Evolutionary conservation across 805 yeast species (phyloP).

Genomic region (Pichia insulana): DNA sequence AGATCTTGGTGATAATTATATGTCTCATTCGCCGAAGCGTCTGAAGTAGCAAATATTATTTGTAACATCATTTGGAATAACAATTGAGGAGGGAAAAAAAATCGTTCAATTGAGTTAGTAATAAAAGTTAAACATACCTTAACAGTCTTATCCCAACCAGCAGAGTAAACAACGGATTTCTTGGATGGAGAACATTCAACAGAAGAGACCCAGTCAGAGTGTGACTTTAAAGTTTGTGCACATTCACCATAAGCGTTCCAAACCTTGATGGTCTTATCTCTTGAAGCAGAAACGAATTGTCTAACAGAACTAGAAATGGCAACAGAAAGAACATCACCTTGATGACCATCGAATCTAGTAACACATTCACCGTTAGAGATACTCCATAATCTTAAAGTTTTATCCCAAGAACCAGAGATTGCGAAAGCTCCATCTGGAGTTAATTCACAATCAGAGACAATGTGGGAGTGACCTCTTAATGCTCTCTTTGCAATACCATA

Average conservation of each 20-base stretch:
- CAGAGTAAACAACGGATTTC: slow-evolving; percentile 77
- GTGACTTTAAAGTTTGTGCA: slow-evolving; percentile 88
- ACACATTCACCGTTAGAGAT: slow-evolving; percentile 88
- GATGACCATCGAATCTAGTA: slow-evolving; percentile 97
- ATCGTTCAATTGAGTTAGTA: neutral
- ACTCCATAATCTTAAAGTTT: slow-evolving; percentile 98
- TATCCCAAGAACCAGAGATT: slow-evolving; percentile 99
- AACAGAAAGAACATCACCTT: slow-evolving; percentile 93
- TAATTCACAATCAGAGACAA: slow-evolving; percentile 94
- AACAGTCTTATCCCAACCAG: slow-evolving; percentile 97
- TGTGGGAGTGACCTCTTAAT: slow-evolving; percentile 98
- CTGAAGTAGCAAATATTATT: slow-evolving; percentile 99
- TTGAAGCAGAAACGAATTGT: slow-evolving; percentile 97
- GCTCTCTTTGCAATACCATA: slow-evolving; percentile 98
- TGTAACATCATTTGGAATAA: slow-evolving; percentile 55
- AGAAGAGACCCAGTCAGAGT: slow-evolving; percentile 98
- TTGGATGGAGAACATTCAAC: slow-evolving; percentile 93
- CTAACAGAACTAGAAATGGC: slow-evolving; percentile 94
- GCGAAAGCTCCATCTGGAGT: slow-evolving; percentile 98
- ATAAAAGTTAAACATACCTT: slow-evolving; percentile 56
- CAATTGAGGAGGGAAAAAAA: slow-evolving; percentile 2
- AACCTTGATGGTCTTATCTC: slow-evolving; percentile 98
- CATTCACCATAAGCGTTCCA: slow-evolving; percentile 99
- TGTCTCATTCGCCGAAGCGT: slow-evolving; percentile 92
- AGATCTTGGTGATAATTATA: slow-evolving; percentile 95